Percentiles rank a stretch among this genome's conserved stretches.
These are phyloP conservation scores for Liriodendron chinense DNA, from an alignment of 164 flowering plant species.

Conservation along the genomic window DNA sequence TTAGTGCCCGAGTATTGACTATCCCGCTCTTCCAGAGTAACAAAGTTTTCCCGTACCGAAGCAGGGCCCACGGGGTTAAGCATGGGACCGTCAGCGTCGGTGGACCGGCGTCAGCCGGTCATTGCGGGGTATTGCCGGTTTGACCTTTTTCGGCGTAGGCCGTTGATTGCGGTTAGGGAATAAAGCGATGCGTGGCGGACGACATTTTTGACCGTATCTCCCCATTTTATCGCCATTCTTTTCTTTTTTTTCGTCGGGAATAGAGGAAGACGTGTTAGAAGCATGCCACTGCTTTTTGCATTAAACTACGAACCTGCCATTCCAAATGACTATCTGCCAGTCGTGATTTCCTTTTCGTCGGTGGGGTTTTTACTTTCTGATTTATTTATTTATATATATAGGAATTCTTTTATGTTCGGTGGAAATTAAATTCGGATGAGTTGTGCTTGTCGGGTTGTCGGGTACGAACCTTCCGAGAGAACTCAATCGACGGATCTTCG, in stretches of 20 bases:
- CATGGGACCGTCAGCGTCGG: constrained; percentile 30
- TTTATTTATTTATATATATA: background rate
- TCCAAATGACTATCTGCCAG: no score
- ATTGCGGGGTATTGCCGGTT: constrained; percentile 42
- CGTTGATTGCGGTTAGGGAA: constrained; percentile 79
- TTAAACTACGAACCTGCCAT: background rate
- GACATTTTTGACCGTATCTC: constrained; percentile 24
- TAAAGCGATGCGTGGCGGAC: constrained; percentile 27
- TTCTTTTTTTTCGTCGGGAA: background rate
- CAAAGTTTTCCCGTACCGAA: background rate
- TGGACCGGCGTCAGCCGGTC: constrained; percentile 47
- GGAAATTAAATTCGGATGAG: background rate
- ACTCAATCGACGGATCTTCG: background rate
- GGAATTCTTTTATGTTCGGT: background rate
- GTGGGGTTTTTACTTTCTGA: background rate
- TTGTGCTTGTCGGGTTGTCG: constrained; percentile 2
- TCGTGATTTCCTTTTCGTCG: no score
- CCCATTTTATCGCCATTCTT: background rate
- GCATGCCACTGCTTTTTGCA: background rate
- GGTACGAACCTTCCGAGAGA: background rate
- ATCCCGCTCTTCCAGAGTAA: no score
- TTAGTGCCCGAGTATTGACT: no score
- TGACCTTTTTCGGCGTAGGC: constrained; percentile 45
- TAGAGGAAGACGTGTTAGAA: background rate
- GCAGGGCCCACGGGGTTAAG: background rate